Evolutionary conservation across 768 basidiomycete genomes (phyloP), one percentile per base, ranked within the genome.

Genomic region (Kondoa malvinella): DNA sequence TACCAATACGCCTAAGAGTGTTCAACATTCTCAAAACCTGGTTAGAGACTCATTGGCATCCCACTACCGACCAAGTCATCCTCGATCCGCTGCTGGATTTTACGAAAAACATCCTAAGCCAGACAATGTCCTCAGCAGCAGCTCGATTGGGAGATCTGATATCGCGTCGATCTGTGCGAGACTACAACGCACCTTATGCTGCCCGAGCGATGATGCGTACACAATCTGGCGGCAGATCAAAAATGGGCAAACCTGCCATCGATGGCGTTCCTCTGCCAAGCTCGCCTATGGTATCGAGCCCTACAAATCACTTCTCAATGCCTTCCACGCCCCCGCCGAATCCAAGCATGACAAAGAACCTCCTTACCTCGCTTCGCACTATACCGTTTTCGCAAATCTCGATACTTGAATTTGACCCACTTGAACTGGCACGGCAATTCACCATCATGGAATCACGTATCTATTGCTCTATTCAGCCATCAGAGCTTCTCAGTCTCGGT

Each of bases 21-120:
- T 87, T 87, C 58, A 94, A 94, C 76, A 85, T 96, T 75, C 83
- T 97, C 79, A 96, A 92, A 80, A 81, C 82, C 14, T 99, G 95
- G 95, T 81, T 95, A 64, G 92, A 97, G 76, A 80, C 81, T 70
- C 86, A 94, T 77, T 97, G 94, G 92, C 82, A 86, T 4, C 76
- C 84, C n/a, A 81, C 82, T 0, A 80, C 83, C 12, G 95, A 97
- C 76, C 82, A 84, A 68, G 79, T 79, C 4, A 85, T 86, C 21
- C 78, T 81, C 30, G 75, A 76, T 1, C 68, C 66, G 0, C 64
- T 81, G 25, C 66, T 69, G 27, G 67, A 69, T 8, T 80, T 79
- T 69, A 72, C 76, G 2, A 57, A 68, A 1, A 76, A 77, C 0
- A 64, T 72, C 1, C 69, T 78, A 21, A 68, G 68, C 21, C 68